Evolutionary conservation across 2,329 filamentous ascomycete genomes (phyloP), one percentile per base, ranked within the genome.

Genomic region (Cladosporium sp.): DNA sequence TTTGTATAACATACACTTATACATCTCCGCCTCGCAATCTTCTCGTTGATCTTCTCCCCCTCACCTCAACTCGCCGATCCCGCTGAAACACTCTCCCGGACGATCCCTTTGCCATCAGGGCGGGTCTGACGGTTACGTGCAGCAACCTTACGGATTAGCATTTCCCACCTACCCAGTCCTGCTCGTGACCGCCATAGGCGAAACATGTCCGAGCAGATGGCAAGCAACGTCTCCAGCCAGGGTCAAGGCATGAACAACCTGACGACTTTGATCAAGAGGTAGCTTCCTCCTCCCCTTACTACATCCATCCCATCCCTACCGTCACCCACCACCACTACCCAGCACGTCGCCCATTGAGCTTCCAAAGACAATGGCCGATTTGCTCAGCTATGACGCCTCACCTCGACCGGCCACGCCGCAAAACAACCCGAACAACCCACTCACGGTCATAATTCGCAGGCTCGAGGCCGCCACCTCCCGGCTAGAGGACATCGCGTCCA

Each of bases 191-290:
- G 24, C 45, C 12, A n/a, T n/a, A 41, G 24, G 8, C 32, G 29
- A 36, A 54, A 27, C 44, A 56, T 54, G 45, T 32, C 45, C 27
- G 19, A 30, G 13, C 30, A 41, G 24, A 27, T 48, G 24, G 27
- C 37, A 13, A 17, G 27, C 29, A 27, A 19, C 34, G 22, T 27
- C 22, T 17, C 32, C 13, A 29, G 13, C 19, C n/a, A 30, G 18
- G 41, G 40, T 20, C 55, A 57, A 48, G 88, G 90, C 64, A 96
- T 97, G 89, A 85, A 97, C 73, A 97, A 96, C 69, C 76, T 99
- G 56, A 95, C 90, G 30, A 99, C 93, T 49, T 82, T 99, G 65
- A 96, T 99, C 76, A 99, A 99, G 81, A 84, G 93, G 93, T 97
- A 58, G 34, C 50, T 51, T 40, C 32, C 37, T 18, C 56, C 22